Conservation (phyloP, 2,329 filamentous ascomycete species). For the Tolypocladium endophyticum region DNA sequence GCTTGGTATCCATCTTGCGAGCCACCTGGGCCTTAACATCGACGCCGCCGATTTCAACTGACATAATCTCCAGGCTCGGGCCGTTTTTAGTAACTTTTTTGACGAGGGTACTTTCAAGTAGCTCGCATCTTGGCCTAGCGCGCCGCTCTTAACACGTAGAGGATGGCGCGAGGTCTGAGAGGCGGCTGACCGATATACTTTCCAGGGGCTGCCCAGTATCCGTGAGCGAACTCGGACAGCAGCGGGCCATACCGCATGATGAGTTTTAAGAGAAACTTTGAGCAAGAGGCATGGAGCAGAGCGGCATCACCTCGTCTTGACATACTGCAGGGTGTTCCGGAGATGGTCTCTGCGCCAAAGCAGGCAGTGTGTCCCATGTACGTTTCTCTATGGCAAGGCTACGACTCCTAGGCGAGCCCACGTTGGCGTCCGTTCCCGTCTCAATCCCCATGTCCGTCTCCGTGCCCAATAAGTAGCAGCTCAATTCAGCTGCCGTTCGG, state of each 20-base stretch:
- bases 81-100: slow-evolving; percentile 4
- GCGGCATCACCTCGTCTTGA: not conserved
- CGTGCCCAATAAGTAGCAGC: not conserved
- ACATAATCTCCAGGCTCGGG: slow-evolving; percentile 14
- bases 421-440: not conserved
- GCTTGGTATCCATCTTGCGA: slow-evolving; percentile 8
- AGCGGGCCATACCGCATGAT: not conserved
- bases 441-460: not conserved
- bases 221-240: not conserved
- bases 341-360: not conserved
- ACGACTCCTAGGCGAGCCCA: too few relatives aligned
- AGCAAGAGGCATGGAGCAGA: not conserved
- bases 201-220: not conserved
- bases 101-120: slow-evolving; percentile 5
- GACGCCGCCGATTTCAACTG: slow-evolving; percentile 4
- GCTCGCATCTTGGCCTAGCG: slow-evolving; percentile 1
- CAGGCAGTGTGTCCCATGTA: not conserved
- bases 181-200: not conserved
- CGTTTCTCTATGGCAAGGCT: too few relatives aligned
- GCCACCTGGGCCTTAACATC: slow-evolving; percentile 12
- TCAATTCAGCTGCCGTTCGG: not conserved
- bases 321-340: too few relatives aligned
- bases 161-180: not conserved
- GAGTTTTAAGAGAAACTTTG: not conserved
- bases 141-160: not conserved